phyloP scores from a whole-genome alignment of 148 eudicot species.

The Drosera capensis region DNA sequence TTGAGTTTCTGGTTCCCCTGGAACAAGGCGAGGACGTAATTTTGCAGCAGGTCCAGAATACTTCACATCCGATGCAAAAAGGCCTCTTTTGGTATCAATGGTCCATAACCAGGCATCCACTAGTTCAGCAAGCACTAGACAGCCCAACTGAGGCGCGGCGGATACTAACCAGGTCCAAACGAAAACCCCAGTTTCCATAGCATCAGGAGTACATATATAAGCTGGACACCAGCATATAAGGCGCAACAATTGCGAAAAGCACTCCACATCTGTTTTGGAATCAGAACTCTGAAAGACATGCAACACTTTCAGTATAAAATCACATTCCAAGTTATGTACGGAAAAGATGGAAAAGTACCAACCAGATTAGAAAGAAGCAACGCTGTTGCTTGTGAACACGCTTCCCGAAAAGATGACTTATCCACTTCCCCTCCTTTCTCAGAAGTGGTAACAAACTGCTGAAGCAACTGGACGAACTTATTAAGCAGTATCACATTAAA shows the following conservation, averaged over 20 bases:
- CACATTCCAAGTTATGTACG: background rate
- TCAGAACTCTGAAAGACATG: slow-evolving; percentile 32
- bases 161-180: slow-evolving; percentile 99
- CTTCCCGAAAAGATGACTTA: slow-evolving; percentile 74
- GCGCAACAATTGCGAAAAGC: slow-evolving; percentile 86
- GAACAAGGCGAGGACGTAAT: slow-evolving; percentile 83
- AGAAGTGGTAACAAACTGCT: slow-evolving; percentile 67
- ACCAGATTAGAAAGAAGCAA: slow-evolving; percentile 92
- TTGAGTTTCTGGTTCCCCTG: slow-evolving; percentile 78
- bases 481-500: slow-evolving; percentile 75
- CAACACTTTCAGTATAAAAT: background rate
- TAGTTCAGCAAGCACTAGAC: slow-evolving; percentile 93
- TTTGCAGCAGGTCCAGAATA: slow-evolving; percentile 79
- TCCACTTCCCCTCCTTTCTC: slow-evolving; percentile 82
- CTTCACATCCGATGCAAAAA: slow-evolving; percentile 82
- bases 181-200: slow-evolving; percentile 95
- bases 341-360: slow-evolving; percentile 7
- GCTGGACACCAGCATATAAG: slow-evolving; percentile 99
- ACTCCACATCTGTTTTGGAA: slow-evolving; percentile 51
- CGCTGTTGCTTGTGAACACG: slow-evolving; percentile 94
- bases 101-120: slow-evolving; percentile 99
- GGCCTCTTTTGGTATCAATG: slow-evolving; percentile 83
- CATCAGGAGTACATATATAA: slow-evolving; percentile 78
- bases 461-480: slow-evolving; percentile 79
- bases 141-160: slow-evolving; percentile 89